A percentile compares a stretch with the other conserved stretches of the same genome.
Conservation (phyloP, 495 filamentous ascomycete species). For the Acidomyces sp. region DNA sequence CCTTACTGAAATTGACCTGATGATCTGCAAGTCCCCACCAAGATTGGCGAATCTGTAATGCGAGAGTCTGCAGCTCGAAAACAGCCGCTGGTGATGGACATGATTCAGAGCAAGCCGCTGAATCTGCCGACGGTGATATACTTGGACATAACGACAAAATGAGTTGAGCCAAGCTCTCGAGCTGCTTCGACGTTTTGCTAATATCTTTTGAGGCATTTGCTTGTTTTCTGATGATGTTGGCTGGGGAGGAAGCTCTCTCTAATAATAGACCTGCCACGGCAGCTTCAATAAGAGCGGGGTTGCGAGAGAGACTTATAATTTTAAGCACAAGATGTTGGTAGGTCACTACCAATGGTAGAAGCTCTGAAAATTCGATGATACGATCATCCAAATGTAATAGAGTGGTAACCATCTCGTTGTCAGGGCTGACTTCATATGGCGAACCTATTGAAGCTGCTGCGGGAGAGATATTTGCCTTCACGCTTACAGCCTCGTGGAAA, state of each 20-base stretch:
- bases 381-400: conserved; percentile 45
- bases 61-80: conserved; percentile 53
- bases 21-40: conserved; percentile 68
- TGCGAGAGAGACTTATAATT: conserved; percentile 33
- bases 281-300: conserved; percentile 24
- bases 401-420: conserved; percentile 41
- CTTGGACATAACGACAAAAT: conserved; percentile 52
- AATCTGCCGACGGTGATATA: conserved; percentile 40
- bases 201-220: conserved; percentile 32
- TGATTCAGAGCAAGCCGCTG: conserved; percentile 32
- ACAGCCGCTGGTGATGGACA: conserved; percentile 44
- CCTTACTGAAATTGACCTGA: conserved; percentile 50
- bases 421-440: not conserved
- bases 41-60: conserved; percentile 48
- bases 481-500: conserved; percentile 29
- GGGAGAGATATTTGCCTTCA: not conserved
- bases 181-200: conserved; percentile 50
- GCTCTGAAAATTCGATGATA: conserved; percentile 7
- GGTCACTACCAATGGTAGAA: conserved; percentile 24
- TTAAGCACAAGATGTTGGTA: conserved; percentile 38
- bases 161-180: conserved; percentile 56
- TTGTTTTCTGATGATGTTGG: conserved; percentile 44
- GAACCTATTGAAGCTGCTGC: too few relatives aligned
- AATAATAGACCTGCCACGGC: conserved; percentile 30
- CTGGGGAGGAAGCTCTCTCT: conserved; percentile 47